Base-by-base conservation (phyloP, 2,329 filamentous ascomycete species). In the Diplodia sapinea region DNA sequence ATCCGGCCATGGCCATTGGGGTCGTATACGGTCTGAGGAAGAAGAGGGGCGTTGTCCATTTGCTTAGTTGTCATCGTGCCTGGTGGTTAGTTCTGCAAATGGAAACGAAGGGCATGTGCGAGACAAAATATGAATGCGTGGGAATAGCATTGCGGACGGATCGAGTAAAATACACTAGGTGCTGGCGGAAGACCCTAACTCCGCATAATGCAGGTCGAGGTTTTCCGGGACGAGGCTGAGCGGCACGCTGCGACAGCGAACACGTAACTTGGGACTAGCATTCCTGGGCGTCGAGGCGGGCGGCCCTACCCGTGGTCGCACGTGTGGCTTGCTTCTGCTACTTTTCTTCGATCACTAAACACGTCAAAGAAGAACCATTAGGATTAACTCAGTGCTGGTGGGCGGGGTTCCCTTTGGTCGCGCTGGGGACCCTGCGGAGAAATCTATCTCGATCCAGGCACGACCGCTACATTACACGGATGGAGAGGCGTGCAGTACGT, bases 211-310 rank as follows among this genome's bases (percentile, higher is more conserved):
- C 29, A 17, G 13, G 51, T 29, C 59, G 51, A 63, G 59, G 59
- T 51, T 51, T 50, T 36, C 59, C 50, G 47, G 38, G 31, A 63
- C 59, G 47, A 38, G 29, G 59, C 59, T 43, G 50, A 63, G 59
- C 59, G 15, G n/a, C 43, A 63, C 26, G 29, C 59, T 63, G 59
- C 51, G 50, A 63, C 59, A 38, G 26, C 59, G 59, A 12, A 49
- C 59, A 63, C 29, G 43, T 51, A 31, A 63, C 26, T 50, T 63
- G 59, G n/a, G 17, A 12, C n/a, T 26, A 31, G 26, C 31, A n/a
- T 49, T 23, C 57, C 57, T 61, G 40, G 31, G 26, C 20, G 5
- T 63, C n/a, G 47, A 51, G n/a, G 29, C 59, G 31, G 43, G 59
- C 59, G 31, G 59, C 38, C 29, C 43, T 20, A 38, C 43, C 59